Base-by-base conservation (phyloP, 805 yeast genomes). In the Pichia rugopelliculosa region DNA sequence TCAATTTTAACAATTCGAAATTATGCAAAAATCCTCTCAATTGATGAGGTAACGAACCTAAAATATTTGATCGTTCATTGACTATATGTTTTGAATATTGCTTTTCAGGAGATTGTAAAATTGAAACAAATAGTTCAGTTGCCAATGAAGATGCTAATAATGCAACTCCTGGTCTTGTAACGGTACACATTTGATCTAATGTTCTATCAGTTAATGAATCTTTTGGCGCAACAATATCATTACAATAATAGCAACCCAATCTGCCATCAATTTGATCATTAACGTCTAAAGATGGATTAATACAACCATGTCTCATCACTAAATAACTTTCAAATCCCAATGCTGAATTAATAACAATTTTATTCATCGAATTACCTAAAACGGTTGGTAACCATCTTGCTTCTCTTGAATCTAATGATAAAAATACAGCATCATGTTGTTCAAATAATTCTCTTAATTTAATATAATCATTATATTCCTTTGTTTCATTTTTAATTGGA, bases 171-270 rank as follows among this genome's bases (percentile, higher is more conserved):
- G 99, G 98, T 37, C 99, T 72, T 0, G 99, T 93, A 1, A 93
- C 99, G 0, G 99, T 93, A 60, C 99, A 93, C 97, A 93, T 93
- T 65, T 93, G 98, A 66, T 93, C 99, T 48, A 93, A 69, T 0
- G 97, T 86, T 44, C 96, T 73, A 59, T 89, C 95, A 0, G 87
- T 74, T n/a, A 87, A 67, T 49, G 95, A 84, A 61, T 93, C 96
- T 2, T 80, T 71, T 0, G 99, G 99, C 0, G 97, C 98, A 45
- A 88, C 88, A 9, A 93, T 90, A 61, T 93, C 99, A 61, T 88
- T 87, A 65, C 99, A 93, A 64, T 84, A 93, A 66, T 93, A 93
- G 64, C 99, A 93, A 0, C 99, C 99, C 39, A 90, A 64, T 36
- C 82, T 69, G 2, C 60, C 57, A n/a, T 56, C 61, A 3, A 50